Base-by-base conservation (phyloP, 805 yeast species). In the Wickerhamiella spandovensis region DNA sequence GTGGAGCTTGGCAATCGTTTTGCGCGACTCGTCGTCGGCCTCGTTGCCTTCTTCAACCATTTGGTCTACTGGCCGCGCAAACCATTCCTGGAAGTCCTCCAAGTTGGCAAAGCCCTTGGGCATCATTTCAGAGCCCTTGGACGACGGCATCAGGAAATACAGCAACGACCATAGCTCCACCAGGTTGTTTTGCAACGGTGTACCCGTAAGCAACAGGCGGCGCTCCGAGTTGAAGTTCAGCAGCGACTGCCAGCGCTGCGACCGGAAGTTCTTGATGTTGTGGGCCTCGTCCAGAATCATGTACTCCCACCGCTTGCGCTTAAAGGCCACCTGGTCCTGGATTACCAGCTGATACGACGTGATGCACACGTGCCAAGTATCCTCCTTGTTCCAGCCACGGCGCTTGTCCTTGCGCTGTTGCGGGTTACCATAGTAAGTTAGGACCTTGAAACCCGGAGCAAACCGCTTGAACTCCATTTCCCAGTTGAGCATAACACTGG, bases 261-360 rank as follows among this genome's bases (percentile, higher is more conserved):
- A 90, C 57, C 96, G 74, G 69, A 92, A 92, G 59, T 92, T 92
- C 64, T 92, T 92, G 68, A 92, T 92, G 60, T 92, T 92, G 65
- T 92, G 99, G 0, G 99, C 99, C 63, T 92, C 99, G 68, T 92
- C 99, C 51, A 89, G 71, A 58, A 92, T 88, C 96, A 92, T 86
- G 65, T 90, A 92, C 61, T 81, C 82, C 99, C 99, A 92, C 59
- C 76, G 79, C 62, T 90, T 85, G 63, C 98, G 75, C 59, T 89
- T 79, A 67, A 92, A 92, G 0, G 94, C 85, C 53, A 84, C 88
- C 55, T 90, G 97, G 66, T 92, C 99, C 62, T 92, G 97, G 10
- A 92, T 89, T n/a, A 94, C 97, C 45, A 92, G 73, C 65, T 92
- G 99, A 62, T 92, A 92, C 0, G 97, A 90, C 0, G 97, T 94